Conservation (phyloP, 2,329 filamentous ascomycete species). For the Xylaria sp. region DNA sequence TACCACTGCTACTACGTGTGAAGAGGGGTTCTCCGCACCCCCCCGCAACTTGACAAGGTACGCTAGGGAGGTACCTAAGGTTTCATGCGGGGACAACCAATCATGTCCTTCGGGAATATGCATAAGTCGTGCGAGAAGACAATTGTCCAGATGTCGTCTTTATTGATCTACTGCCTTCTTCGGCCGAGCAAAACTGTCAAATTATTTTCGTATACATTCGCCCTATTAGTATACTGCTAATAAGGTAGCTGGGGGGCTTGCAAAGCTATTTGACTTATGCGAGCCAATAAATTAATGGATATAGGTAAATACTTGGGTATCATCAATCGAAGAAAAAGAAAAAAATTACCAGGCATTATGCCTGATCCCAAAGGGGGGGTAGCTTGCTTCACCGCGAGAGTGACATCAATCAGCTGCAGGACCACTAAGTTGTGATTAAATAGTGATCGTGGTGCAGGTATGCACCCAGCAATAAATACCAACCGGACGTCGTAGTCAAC, state of each 20-base stretch:
- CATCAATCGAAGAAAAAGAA: slow-evolving; percentile 19
- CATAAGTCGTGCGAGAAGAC: not conserved
- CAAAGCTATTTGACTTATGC: not conserved
- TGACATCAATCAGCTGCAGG: slow-evolving; percentile 23
- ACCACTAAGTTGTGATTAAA: slow-evolving; percentile 20
- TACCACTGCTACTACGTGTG: not conserved
- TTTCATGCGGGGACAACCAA: slow-evolving; percentile 7
- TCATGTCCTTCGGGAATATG: not conserved
- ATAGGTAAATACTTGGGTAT: not conserved
- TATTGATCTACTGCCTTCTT: not conserved
- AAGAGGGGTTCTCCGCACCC: slow-evolving; percentile 25
- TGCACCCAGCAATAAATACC: slow-evolving; percentile 1
- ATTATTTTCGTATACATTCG: not conserved
- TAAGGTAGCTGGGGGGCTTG: not conserved
- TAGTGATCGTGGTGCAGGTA: slow-evolving; percentile 1
- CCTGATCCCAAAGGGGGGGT: not conserved
- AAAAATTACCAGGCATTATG: slow-evolving; percentile 16
- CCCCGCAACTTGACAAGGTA: not conserved
- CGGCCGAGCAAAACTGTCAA: not conserved
- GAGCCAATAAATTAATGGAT: not conserved
- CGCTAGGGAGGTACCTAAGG: too few relatives aligned
- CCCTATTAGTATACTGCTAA: not conserved
- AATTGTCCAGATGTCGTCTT: not conserved
- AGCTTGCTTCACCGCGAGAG: slow-evolving; percentile 21
- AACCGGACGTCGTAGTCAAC: not conserved